Conservation (phyloP, 208 protist genomes). For the Leishmania mexicana region DNA sequence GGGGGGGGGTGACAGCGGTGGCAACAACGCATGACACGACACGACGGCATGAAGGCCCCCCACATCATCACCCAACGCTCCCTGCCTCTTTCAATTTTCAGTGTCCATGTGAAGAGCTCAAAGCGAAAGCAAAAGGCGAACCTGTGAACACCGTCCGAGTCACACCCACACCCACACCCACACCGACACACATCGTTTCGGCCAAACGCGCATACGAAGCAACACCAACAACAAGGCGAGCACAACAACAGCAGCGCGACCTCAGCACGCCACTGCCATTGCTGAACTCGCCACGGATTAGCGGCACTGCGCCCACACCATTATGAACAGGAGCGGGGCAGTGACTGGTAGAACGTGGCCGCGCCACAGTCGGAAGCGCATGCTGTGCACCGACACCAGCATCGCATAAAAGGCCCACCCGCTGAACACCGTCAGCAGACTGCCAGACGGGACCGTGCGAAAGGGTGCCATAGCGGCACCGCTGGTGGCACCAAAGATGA, state of each 20-base stretch:
- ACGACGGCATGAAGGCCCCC: not conserved
- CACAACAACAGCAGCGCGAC: not conserved
- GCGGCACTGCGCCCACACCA: constrained; percentile 30
- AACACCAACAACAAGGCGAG: not conserved
- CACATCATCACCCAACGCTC: not conserved
- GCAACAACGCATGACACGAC: not conserved
- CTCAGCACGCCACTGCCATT: not conserved
- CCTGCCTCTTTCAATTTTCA: not conserved
- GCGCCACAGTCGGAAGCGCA: constrained; percentile 71
- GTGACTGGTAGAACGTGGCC: constrained; percentile 78
- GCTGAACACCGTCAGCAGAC: constrained; percentile 65
- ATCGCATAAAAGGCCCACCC: constrained; percentile 82
- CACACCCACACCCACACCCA: not conserved
- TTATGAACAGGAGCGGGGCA: constrained; percentile 42
- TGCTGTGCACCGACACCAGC: constrained; percentile 76
- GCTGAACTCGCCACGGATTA: constrained; percentile 3
- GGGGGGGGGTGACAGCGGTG: not conserved
- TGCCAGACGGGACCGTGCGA: constrained; percentile 46
- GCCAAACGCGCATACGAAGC: not conserved
- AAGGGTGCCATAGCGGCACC: constrained; percentile 55
- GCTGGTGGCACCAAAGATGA: constrained; percentile 69
- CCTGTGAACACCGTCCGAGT: not conserved
- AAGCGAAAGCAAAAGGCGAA: not conserved
- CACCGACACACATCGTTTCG: not conserved
- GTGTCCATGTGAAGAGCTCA: not conserved